Base-by-base conservation (phyloP, 805 yeast genomes). In the Starmerella scarabaei region DNA sequence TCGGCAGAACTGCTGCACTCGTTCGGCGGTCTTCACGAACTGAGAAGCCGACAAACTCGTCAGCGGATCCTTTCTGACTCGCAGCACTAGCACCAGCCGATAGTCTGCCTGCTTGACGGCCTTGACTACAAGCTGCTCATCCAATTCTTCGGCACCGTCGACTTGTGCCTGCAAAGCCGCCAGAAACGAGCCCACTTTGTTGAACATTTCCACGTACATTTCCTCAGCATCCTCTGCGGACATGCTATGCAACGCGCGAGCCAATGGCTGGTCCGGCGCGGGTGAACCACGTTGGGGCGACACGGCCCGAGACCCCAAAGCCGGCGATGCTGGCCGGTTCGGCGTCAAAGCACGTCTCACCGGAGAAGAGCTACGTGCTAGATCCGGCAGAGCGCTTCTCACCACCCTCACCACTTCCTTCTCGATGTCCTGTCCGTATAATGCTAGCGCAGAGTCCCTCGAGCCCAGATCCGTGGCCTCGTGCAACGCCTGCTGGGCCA, bases 401-500 rank as follows among this genome's bases (percentile, higher is more conserved):
- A 86, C 81, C 14, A 84, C 72, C 12, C 70, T 67, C 56, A 84
- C 84, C 39, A 83, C 66, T 50, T 85, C 94, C 1, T 67, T 62
- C 11, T 77, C 63, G n/a, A 81, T 72, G 16, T 66, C 67, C 19
- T 77, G 88, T 50, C 78, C 81, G 55, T 80, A 85, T 3, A 63
- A 54, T 30, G 67, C 64, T 48, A 78, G 75, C 0, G 93, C 81
- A 12, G 69, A 62, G 1, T 71, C 65, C 21, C 33, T 83, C 70
- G 49, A 75, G 68, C 7, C 36, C 14, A 42, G 43, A 11, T 28
- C 14, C 3, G 6, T 7, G 3, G 32, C 42, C 11, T 3, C 30
- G 14, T 30, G 33, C 3, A 35, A 30, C 19, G 27, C 32, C 15
- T 21, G 9, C 8, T 14, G n/a, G 7, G 43, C 38, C 12, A n/a